Conservation (phyloP, 2,329 filamentous ascomycete species). For the Basipetospora chlamydospora region DNA sequence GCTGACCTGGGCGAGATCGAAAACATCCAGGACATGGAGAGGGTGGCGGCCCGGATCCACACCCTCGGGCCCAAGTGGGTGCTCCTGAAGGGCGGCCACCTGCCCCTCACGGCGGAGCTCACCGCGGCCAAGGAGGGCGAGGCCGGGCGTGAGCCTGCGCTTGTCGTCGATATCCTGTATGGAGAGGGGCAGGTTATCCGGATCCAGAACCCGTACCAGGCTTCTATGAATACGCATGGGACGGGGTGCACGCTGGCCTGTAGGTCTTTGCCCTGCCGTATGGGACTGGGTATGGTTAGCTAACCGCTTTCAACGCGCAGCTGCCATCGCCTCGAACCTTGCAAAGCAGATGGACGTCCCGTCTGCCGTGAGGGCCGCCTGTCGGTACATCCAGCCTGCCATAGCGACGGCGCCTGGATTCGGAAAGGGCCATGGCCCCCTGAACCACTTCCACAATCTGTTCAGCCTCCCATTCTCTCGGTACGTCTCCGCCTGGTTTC, state of each 20-base stretch:
- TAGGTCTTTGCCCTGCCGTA: conserved; percentile 24
- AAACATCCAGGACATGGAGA: conserved; percentile 54
- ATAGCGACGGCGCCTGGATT: conserved; percentile 50
- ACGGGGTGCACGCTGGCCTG: conserved; percentile 90
- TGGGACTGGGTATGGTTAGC: neutral
- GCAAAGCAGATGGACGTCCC: conserved; percentile 42
- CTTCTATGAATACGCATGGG: conserved; percentile 75
- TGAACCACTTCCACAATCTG: conserved; percentile 67
- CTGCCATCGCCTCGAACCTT: conserved; percentile 63
- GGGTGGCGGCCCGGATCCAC: conserved; percentile 51
- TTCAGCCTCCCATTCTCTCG: conserved; percentile 54
- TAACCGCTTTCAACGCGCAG: conserved; percentile 17
- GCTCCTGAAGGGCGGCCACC: conserved; percentile 79
- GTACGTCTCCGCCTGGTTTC: no score
- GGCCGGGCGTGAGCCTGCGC: conserved; percentile 31
- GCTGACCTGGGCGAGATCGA: conserved; percentile 15
- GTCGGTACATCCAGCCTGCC: conserved; percentile 55
- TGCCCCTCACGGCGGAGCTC: conserved; percentile 56
- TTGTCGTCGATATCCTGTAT: conserved; percentile 66
- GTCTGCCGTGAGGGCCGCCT: conserved; percentile 50
- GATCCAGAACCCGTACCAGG: conserved; percentile 57
- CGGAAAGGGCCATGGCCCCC: conserved; percentile 54
- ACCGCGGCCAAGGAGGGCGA: conserved; percentile 40
- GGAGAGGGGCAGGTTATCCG: conserved; percentile 43
- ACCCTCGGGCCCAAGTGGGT: conserved; percentile 63